Evolutionary conservation across 805 yeast genomes (phyloP).

Genomic region (Metschnikowia similis): DNA sequence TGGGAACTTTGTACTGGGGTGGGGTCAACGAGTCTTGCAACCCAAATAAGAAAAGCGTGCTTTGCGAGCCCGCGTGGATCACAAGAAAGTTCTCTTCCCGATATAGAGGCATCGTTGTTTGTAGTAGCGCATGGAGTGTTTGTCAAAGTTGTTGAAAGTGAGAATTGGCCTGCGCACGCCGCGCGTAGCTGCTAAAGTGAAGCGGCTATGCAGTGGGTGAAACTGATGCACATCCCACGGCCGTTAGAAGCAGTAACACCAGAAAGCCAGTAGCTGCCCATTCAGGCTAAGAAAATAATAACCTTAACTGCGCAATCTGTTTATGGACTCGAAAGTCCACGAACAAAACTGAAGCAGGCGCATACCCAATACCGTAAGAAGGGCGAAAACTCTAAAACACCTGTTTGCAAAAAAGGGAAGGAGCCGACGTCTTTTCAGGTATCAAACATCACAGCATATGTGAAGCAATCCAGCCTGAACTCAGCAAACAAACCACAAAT

Average conservation of each 20-base stretch:
- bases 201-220: neutral
- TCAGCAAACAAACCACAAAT: too few species aligned
- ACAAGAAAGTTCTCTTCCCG: conserved; percentile 47
- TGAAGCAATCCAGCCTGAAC: too few species aligned
- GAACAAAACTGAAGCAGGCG: neutral
- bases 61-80: conserved; percentile 73
- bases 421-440: too few species aligned
- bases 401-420: too few species aligned
- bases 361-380: neutral
- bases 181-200: neutral
- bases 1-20: conserved; percentile 74
- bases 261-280: too few species aligned
- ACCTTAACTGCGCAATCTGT: too few species aligned
- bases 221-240: too few species aligned
- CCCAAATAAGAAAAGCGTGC: conserved; percentile 77
- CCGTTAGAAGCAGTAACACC: too few species aligned
- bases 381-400: neutral
- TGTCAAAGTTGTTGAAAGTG: neutral
- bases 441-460: too few species aligned
- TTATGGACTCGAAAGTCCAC: too few species aligned
- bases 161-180: conserved; percentile 1
- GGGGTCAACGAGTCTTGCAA: conserved; percentile 70
- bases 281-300: too few species aligned
- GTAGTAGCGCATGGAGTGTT: neutral
- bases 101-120: conserved; percentile 36